Evolutionary conservation across 2,329 filamentous ascomycete species (phyloP).

Genomic region (Botrytis tulipae): DNA sequence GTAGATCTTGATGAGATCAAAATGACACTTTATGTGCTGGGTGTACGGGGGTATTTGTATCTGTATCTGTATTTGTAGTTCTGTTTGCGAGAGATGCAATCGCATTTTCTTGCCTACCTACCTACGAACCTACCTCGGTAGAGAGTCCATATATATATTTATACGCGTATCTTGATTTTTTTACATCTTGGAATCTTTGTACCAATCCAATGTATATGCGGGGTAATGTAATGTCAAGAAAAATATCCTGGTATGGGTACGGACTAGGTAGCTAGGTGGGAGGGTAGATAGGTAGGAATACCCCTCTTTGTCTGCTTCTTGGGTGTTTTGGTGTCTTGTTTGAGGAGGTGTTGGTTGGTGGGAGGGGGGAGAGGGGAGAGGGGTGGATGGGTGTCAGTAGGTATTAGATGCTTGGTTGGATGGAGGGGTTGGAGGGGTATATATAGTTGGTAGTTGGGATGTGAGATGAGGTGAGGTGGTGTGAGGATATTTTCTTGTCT

Average conservation of each 20-base stretch:
- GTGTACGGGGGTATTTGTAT: not conserved
- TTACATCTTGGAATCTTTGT: not conserved
- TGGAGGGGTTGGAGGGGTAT: not conserved
- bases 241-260: not conserved
- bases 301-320: not conserved
- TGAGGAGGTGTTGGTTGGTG: not conserved
- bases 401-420: not conserved
- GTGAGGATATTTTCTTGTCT: not conserved
- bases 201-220: not conserved
- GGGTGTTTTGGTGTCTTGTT: not conserved
- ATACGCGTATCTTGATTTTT: not conserved
- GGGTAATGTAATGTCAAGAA: not conserved
- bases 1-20: not conserved
- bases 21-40: not conserved
- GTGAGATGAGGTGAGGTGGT: not conserved
- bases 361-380: not conserved
- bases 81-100: not conserved
- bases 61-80: not conserved
- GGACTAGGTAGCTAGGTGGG: not conserved
- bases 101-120: not conserved
- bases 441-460: not conserved
- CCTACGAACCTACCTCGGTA: no score
- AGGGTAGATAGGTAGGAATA: not conserved
- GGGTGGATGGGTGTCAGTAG: not conserved
- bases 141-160: no score